Conservation (phyloP, 805 yeast species). For the Ogataea pignaliae region DNA sequence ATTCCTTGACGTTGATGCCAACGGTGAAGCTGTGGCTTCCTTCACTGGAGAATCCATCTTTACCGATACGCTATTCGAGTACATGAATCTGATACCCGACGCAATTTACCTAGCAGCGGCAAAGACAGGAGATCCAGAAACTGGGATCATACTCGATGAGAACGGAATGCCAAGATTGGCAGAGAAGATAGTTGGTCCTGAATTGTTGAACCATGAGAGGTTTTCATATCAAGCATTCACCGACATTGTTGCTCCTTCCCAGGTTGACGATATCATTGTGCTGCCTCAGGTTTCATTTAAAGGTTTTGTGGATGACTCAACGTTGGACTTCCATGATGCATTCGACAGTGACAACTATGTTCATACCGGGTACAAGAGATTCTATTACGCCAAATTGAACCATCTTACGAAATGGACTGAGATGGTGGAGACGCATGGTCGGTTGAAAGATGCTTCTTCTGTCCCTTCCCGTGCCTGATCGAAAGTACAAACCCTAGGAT, state of each 20-base stretch:
- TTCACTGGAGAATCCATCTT: conserved; percentile 20
- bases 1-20: conserved; percentile 9
- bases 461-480: no score
- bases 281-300: conserved; percentile 17
- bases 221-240: conserved; percentile 17
- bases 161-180: background rate
- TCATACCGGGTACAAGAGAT: conserved; percentile 9
- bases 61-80: conserved; percentile 20
- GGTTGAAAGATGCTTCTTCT: no score
- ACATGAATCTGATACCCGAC: conserved; percentile 13
- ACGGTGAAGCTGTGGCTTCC: conserved; percentile 15
- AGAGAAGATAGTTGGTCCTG: conserved; percentile 13
- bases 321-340: background rate
- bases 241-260: conserved; percentile 11
- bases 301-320: conserved; percentile 8
- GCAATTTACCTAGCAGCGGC: conserved; percentile 4
- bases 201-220: conserved; percentile 1
- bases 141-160: conserved; percentile 5
- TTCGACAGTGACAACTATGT: conserved; percentile 5
- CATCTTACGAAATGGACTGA: conserved; percentile 10
- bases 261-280: conserved; percentile 13
- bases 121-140: conserved; percentile 1
- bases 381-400: conserved; percentile 25
- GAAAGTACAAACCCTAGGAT: no score
- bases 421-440: no score